Base-by-base conservation (phyloP, 805 yeast species). In the Wickerhamomyces chaumierensis region DNA sequence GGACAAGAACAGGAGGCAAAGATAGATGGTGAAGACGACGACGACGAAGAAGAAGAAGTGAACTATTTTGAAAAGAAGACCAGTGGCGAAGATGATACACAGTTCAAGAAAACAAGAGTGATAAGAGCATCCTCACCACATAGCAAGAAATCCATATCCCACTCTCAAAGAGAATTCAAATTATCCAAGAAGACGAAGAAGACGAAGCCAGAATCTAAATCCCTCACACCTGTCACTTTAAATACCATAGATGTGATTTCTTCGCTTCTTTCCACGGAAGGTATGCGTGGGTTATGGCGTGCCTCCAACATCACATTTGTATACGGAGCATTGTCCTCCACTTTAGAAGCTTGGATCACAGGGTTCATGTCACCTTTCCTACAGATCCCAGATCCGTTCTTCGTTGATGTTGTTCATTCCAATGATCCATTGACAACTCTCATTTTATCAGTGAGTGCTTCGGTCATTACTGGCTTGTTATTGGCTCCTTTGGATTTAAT, bases 291-390 rank as follows among this genome's bases (percentile, higher is more conserved):
- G 3, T 57, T 80, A 9, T 77, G 84, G 66, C 69, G 84, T 51
- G 85, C 87, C 11, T 70, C 78, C 32, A 81, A 83, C 53, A 81
- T 95, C 3, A 70, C 94, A 0, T 90, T 87, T 51, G 66, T 92
- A 16, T 71, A 81, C 53, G 80, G 73, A 39, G 81, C 94, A 0
- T 63, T 86, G 16, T 73, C 80, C 2, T 74, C 77, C 36, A 81
- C 95, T 0, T 62, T 87, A 35, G 90, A 84, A 52, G 85, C 95
- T 1, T 88, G 97, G 96, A 67, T 87, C 36, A 81, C 94, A 0
- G 96, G 96, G 3, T 74, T 88, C 45, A 55, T 87, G 7, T 78
- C 95, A 4, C 92, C 96, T 2, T 62, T 84, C 35, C 57, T 83
- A 38, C 80, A 82, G 16, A 74, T 86, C 23, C 95, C 96, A 0